Percentiles rank a stretch among this genome's conserved stretches.
These are phyloP conservation scores for Paecilomyces sp. DNA, from an alignment of 2,329 filamentous ascomycete genomes.

Conservation along the genomic window DNA sequence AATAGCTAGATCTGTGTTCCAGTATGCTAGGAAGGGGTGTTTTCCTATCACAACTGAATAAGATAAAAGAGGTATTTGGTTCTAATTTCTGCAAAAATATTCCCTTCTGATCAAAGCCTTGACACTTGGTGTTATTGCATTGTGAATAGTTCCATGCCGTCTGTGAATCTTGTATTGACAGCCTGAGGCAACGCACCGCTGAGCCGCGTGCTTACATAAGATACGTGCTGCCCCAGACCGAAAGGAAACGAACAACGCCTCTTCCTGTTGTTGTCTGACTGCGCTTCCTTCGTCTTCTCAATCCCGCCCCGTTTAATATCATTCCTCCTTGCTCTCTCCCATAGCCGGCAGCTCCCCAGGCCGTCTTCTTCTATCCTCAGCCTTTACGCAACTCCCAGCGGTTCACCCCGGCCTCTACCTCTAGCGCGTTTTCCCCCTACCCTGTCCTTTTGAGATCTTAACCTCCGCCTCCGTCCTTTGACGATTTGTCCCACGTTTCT, in stretches of 20 bases:
- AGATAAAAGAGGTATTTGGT: too few species aligned
- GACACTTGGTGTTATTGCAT: too few species aligned
- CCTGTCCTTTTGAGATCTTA: not conserved
- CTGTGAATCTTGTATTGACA: not conserved
- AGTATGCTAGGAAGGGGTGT: too few species aligned
- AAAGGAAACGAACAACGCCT: not conserved
- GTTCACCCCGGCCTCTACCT: not conserved
- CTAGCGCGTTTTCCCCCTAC: not conserved
- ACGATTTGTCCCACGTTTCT: slow-evolving; percentile 5
- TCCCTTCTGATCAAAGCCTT: too few species aligned
- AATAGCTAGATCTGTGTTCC: not conserved
- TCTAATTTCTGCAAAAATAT: too few species aligned
- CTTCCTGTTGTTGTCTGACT: not conserved
- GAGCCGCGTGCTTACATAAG: not conserved
- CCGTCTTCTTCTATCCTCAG: slow-evolving; percentile 1
- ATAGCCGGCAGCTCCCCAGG: not conserved
- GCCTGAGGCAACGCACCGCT: not conserved
- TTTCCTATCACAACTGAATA: too few species aligned
- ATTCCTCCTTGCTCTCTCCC: not conserved
- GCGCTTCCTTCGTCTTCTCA: not conserved
- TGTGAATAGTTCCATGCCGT: not conserved
- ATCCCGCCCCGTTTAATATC: not conserved
- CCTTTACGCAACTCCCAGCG: slow-evolving; percentile 4
- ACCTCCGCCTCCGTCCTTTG: not conserved
- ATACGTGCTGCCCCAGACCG: not conserved